A percentile compares a stretch with the other conserved stretches of the same genome.
phyloP scores from a whole-genome alignment of 495 filamentous ascomycete genomes.

The Penicillium chermesinum region DNA sequence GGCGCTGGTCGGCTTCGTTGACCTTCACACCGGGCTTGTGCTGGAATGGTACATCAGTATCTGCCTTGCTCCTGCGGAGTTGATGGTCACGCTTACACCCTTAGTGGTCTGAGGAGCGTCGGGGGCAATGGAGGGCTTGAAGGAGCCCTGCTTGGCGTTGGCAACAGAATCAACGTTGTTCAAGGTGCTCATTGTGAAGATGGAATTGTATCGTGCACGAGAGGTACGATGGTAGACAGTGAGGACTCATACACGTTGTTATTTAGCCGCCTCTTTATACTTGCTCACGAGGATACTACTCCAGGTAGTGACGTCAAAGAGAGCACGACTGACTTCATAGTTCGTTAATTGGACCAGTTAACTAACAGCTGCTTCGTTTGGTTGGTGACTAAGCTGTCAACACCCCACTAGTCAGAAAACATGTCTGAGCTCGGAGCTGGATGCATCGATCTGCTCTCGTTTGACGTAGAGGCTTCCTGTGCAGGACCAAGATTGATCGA shows the following conservation, averaged over 20 bases:
- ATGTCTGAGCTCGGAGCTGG: too few relatives aligned
- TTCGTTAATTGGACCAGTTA: too few relatives aligned
- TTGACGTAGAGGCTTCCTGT: not conserved
- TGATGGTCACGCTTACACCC: conserved; percentile 58
- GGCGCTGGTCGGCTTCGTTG: conserved; percentile 51
- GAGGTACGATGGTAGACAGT: not conserved
- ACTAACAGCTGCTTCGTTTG: too few relatives aligned
- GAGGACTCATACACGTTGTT: too few relatives aligned
- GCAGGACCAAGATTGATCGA: not conserved
- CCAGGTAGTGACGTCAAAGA: not conserved
- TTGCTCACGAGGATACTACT: not conserved
- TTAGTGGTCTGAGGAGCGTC: conserved; percentile 47
- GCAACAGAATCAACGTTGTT: conserved; percentile 50
- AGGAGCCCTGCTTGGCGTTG: conserved; percentile 30
- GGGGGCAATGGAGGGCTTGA: conserved; percentile 37
- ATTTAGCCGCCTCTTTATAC: not conserved
- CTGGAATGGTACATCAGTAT: too few relatives aligned
- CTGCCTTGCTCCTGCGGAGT: too few relatives aligned
- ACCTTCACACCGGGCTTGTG: conserved; percentile 61
- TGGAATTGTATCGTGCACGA: too few relatives aligned
- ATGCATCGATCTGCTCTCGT: not conserved
- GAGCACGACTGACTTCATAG: not conserved
- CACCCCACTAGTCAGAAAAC: too few relatives aligned
- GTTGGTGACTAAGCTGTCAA: too few relatives aligned
- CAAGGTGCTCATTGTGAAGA: conserved; percentile 46